These are phyloP conservation scores for Rhododendron griersonianum DNA, from an alignment of 148 eudicot genomes.

Conservation along the genomic window DNA sequence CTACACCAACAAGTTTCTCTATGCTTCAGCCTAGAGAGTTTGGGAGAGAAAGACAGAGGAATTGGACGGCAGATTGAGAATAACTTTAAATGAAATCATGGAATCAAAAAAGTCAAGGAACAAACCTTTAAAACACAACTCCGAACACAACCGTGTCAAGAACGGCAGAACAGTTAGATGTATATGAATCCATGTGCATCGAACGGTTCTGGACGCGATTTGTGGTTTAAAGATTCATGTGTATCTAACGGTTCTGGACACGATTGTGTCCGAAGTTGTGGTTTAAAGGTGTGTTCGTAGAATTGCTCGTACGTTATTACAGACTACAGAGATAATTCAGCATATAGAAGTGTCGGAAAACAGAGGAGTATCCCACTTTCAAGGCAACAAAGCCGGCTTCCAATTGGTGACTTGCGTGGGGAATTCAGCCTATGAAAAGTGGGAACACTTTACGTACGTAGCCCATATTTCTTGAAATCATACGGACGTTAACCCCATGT, in stretches of 20 bases:
- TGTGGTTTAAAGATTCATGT: no score
- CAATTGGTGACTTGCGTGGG: slow-evolving; percentile 19
- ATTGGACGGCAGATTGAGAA: background rate
- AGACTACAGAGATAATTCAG: background rate
- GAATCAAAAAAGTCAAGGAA: no score
- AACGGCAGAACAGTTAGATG: no score
- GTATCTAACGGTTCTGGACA: no score
- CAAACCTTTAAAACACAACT: no score
- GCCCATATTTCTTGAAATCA: background rate
- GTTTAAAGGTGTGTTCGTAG: no score
- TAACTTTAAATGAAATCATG: no score
- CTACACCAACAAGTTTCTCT: background rate
- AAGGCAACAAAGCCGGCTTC: slow-evolving; percentile 60
- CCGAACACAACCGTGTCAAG: no score
- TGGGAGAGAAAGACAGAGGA: background rate
- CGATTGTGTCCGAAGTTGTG: no score
- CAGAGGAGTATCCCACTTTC: slow-evolving; percentile 27
- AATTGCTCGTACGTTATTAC: no score
- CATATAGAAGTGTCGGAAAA: slow-evolving; percentile 23
- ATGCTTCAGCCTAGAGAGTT: background rate
- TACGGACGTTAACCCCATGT: slow-evolving; percentile 41
- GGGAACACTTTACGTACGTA: slow-evolving; percentile 20
- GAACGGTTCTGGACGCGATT: no score
- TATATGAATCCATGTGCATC: no score
- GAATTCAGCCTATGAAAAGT: slow-evolving; percentile 13